phyloP scores from a whole-genome alignment of 208 protist species.

The Leishmania arabica region DNA sequence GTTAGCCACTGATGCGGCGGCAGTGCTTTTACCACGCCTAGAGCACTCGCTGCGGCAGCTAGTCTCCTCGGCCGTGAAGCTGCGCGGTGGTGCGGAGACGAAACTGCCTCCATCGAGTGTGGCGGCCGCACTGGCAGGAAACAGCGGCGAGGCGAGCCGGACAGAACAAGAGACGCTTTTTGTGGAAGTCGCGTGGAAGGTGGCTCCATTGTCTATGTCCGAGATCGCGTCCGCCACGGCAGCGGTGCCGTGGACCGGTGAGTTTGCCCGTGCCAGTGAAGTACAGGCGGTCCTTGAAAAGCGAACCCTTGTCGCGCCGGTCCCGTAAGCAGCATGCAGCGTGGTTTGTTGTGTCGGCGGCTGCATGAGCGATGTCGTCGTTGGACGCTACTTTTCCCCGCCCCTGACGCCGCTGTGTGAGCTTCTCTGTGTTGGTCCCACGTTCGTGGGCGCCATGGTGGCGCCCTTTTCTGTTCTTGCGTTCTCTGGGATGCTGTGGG shows the following conservation, averaged over 20 bases:
- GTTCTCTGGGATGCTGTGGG: neutral
- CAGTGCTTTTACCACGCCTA: neutral
- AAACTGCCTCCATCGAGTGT: neutral
- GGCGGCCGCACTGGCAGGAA: neutral
- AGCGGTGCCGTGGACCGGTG: constrained; percentile 9
- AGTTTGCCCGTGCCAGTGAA: constrained; percentile 17
- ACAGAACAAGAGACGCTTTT: constrained; percentile 3
- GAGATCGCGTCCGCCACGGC: constrained; percentile 6
- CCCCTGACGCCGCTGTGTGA: neutral
- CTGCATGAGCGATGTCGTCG: neutral
- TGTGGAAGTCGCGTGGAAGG: constrained; percentile 24
- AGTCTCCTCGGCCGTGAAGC: constrained; percentile 12
- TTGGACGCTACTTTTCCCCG: neutral
- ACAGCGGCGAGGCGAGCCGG: neutral
- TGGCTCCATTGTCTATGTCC: constrained; percentile 9
- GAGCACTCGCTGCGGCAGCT: constrained; percentile 14
- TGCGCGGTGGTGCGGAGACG: constrained; percentile 3
- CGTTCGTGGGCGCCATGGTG: neutral
- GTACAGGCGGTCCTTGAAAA: constrained; percentile 14
- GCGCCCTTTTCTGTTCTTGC: neutral
- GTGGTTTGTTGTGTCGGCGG: neutral
- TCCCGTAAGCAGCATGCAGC: constrained; percentile 2
- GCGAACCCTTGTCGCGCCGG: constrained; percentile 11
- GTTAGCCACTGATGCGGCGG: neutral
- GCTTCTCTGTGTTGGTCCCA: neutral